Conservation (phyloP, 257 asterid genomes). For the Rehmannia glutinosa region DNA sequence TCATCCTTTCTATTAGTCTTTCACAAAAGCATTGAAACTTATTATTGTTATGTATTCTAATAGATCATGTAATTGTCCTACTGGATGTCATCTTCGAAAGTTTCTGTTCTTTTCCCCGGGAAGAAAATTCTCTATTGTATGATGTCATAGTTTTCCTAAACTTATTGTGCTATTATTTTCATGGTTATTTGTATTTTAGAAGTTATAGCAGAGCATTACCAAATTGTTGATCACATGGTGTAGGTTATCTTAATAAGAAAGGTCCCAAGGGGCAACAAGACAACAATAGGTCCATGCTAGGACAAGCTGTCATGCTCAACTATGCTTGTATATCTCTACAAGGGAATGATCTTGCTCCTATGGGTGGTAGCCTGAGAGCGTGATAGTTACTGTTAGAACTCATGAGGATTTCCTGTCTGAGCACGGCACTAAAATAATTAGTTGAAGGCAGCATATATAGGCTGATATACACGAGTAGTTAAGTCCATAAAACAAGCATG, state of each 20-base stretch:
- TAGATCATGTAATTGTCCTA: constrained; percentile 6
- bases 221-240: not conserved
- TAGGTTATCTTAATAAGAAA: not conserved
- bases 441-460: not conserved
- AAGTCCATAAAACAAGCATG: not conserved
- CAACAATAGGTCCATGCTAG: no score
- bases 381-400: not conserved
- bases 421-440: not conserved
- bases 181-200: not conserved
- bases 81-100: constrained; percentile 2
- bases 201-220: not conserved
- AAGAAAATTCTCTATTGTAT: not conserved
- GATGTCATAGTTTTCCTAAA: not conserved
- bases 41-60: not conserved
- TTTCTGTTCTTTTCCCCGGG: no score
- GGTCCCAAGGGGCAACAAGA: not conserved
- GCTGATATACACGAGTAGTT: not conserved
- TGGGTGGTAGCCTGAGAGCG: not conserved
- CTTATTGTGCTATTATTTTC: not conserved
- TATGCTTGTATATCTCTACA: not conserved
- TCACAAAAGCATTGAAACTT: not conserved
- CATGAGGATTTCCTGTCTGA: not conserved
- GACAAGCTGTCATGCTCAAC: not conserved
- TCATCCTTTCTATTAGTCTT: constrained; percentile 6
- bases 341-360: not conserved